Evolutionary conservation across 2,329 filamentous ascomycete genomes (phyloP).

Genomic region (Monosporascus sp.): DNA sequence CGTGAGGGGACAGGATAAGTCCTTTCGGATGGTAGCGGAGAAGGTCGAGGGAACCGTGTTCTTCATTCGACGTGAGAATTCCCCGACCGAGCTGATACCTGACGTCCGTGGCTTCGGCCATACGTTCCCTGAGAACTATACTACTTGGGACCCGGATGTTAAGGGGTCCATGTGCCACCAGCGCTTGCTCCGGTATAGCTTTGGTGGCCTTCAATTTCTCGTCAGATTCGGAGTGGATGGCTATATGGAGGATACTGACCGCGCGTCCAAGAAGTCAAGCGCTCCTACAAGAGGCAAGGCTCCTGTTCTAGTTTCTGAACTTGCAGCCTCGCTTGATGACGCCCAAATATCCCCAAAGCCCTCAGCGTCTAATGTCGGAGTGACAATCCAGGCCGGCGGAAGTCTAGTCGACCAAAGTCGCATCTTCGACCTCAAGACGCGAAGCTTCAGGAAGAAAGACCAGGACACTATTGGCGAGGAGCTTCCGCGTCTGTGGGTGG

Average conservation of each 20-base stretch:
- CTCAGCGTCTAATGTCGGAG: background rate
- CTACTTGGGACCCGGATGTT: slow-evolving; percentile 53
- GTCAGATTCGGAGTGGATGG: slow-evolving; percentile 57
- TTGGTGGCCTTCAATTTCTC: slow-evolving; percentile 47
- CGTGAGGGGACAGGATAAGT: slow-evolving; percentile 34
- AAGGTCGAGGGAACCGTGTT: slow-evolving; percentile 53
- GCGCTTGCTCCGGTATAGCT: slow-evolving; percentile 52
- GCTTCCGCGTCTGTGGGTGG: slow-evolving; percentile 37
- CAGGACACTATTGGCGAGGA: slow-evolving; percentile 29
- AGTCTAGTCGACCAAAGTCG: slow-evolving; percentile 22
- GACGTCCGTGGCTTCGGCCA: slow-evolving; percentile 59
- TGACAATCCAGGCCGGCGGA: slow-evolving; percentile 18
- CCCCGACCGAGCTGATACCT: slow-evolving; percentile 50
- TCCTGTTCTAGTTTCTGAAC: background rate
- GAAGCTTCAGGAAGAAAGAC: slow-evolving; percentile 21
- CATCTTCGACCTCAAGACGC: slow-evolving; percentile 42
- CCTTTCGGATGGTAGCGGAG: slow-evolving; percentile 57
- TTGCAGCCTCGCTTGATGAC: background rate
- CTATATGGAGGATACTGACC: slow-evolving; percentile 30
- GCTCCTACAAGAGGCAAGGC: background rate
- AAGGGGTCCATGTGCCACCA: slow-evolving; percentile 57
- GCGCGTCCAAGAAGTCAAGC: background rate
- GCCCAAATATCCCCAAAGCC: background rate
- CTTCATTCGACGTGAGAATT: slow-evolving; percentile 57
- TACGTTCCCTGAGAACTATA: slow-evolving; percentile 61